Percentiles rank a stretch among this genome's conserved stretches.
Evolutionary conservation across 2,329 filamentous ascomycete species (phyloP).

Genomic region (Fusarium citri): DNA sequence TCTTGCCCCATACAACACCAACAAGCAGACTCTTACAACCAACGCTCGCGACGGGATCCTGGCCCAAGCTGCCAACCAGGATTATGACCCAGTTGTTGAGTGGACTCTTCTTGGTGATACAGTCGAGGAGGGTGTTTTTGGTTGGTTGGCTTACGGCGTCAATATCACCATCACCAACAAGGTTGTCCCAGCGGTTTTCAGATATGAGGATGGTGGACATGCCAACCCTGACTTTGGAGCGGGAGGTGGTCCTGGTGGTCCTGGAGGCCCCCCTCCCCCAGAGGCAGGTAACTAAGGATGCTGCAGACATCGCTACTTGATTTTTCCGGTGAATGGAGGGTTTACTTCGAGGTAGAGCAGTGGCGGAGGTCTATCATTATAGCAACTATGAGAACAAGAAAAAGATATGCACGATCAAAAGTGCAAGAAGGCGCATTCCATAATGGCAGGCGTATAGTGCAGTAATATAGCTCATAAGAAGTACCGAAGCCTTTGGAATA

Average conservation of each 20-base stretch:
- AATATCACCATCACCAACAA: constrained; percentile 44
- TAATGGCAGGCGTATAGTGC: too few species aligned
- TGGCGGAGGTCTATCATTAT: too few species aligned
- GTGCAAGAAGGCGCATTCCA: too few species aligned
- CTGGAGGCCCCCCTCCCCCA: background rate
- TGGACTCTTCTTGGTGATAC: constrained; percentile 68
- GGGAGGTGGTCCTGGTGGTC: background rate
- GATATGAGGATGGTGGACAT: constrained; percentile 14
- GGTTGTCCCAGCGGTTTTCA: constrained; percentile 3
- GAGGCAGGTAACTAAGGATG: background rate
- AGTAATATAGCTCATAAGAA: too few species aligned
- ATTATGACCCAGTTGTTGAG: constrained; percentile 69
- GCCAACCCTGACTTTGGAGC: constrained; percentile 8
- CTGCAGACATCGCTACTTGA: background rate
- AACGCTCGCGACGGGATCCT: background rate
- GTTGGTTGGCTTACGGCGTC: constrained; percentile 66
- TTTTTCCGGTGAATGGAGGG: too few species aligned
- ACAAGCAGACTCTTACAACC: constrained; percentile 53
- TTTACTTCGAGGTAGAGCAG: too few species aligned
- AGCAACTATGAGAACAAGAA: too few species aligned
- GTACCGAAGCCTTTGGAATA: too few species aligned
- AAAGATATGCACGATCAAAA: too few species aligned
- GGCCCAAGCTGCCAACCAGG: constrained; percentile 59
- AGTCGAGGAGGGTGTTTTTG: constrained; percentile 63
- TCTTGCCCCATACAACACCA: constrained; percentile 59